Conservation (phyloP, 1,284 basidiomycete genomes). For the Megacollybia platyphylla region DNA sequence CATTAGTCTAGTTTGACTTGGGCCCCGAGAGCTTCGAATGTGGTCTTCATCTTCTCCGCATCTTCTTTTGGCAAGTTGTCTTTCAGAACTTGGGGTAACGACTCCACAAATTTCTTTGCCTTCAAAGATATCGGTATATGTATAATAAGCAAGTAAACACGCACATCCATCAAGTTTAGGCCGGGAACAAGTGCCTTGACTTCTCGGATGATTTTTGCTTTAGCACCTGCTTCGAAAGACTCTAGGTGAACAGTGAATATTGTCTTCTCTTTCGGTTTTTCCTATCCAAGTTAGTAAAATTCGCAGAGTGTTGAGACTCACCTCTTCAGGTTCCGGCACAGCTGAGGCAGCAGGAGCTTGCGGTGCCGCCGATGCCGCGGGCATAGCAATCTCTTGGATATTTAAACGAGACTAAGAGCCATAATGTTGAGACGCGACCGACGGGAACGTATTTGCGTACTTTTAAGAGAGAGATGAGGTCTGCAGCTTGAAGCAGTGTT, state of each 20-base stretch:
- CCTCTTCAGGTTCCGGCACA: constrained; percentile 56
- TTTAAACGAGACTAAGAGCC: constrained; percentile 74
- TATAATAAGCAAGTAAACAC: constrained; percentile 18
- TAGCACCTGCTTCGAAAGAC: constrained; percentile 80
- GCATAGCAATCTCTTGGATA: constrained; percentile 97
- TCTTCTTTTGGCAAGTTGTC: constrained; percentile 97
- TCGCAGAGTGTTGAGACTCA: constrained; percentile 18
- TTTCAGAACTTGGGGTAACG: constrained; percentile 87
- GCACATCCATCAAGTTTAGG: constrained; percentile 89
- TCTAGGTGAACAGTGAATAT: constrained; percentile 93
- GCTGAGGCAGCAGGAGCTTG: constrained; percentile 41
- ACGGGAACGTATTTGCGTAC: constrained; percentile 25
- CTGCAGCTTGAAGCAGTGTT: constrained; percentile 93
- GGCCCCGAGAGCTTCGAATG: constrained; percentile 84
- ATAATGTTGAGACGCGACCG: constrained; percentile 2
- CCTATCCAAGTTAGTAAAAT: constrained; percentile 27
- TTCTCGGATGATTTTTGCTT: constrained; percentile 97
- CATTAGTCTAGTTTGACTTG: constrained; percentile 73
- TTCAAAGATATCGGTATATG: constrained; percentile 20
- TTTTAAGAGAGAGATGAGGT: constrained; percentile 88
- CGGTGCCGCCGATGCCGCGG: constrained; percentile 59
- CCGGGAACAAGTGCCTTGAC: constrained; percentile 93
- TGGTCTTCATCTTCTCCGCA: constrained; percentile 90
- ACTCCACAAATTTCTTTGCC: constrained; percentile 99
- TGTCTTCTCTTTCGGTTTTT: constrained; percentile 99